phyloP scores from a whole-genome alignment of 2,329 filamentous ascomycete species.

The Trichothecium sympodiale region DNA sequence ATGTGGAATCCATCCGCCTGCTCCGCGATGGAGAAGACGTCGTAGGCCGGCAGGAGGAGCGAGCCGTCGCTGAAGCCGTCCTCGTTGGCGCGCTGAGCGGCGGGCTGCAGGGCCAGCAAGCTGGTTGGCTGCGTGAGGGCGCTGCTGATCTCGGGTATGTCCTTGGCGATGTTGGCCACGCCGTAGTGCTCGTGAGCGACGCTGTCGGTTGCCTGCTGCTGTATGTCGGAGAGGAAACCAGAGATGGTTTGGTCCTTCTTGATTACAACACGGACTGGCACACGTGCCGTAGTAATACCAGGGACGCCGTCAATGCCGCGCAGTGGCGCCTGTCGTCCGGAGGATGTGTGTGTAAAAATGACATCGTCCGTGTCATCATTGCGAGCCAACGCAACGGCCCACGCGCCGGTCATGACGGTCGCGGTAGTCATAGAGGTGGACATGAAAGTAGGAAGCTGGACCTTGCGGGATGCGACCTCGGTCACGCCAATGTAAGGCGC shows the following conservation, averaged over 20 bases:
- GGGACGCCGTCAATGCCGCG: neutral
- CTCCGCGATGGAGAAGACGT: neutral
- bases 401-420: constrained; percentile 2
- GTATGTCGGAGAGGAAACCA: constrained; percentile 8
- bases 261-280: constrained; percentile 7
- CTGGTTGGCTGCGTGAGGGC: neutral
- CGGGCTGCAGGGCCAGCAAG: neutral
- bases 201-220: constrained; percentile 8
- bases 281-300: constrained; percentile 8
- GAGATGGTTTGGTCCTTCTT: constrained; percentile 5
- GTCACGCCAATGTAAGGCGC: constrained; percentile 2
- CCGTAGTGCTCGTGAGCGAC: constrained; percentile 11
- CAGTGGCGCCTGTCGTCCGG: constrained; percentile 2
- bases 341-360: neutral
- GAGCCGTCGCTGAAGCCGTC: neutral
- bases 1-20: neutral
- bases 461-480: neutral
- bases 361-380: neutral
- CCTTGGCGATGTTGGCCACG: constrained; percentile 11
- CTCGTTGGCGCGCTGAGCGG: neutral
- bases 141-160: constrained; percentile 4
- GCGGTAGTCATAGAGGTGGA: neutral
- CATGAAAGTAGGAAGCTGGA: neutral
- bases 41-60: neutral
- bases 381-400: constrained; percentile 1